Percentiles rank a stretch among this genome's conserved stretches.
These are phyloP conservation scores for Stemphylium beticola DNA, from an alignment of 2,329 filamentous ascomycete species.

Conservation along the genomic window DNA sequence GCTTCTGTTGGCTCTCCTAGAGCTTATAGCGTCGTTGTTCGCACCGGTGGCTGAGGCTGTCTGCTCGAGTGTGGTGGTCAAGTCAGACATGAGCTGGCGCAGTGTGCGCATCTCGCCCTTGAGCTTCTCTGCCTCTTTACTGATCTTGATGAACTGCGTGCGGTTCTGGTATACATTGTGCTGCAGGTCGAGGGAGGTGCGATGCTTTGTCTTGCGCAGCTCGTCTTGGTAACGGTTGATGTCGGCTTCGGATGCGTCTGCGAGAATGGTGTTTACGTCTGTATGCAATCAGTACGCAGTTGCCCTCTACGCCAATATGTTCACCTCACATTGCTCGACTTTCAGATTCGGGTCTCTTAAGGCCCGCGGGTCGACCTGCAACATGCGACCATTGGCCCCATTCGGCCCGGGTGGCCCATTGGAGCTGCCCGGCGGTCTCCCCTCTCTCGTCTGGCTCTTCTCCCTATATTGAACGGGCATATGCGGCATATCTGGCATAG, in stretches of 20 bases:
- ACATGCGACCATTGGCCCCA: constrained; percentile 52
- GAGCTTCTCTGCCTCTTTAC: constrained; percentile 97
- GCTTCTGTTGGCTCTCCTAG: constrained; percentile 74
- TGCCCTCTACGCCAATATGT: neutral
- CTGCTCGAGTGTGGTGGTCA: constrained; percentile 64
- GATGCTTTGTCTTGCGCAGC: constrained; percentile 76
- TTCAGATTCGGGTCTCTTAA: constrained; percentile 80
- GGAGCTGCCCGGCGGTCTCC: constrained; percentile 55
- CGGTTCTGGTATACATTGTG: constrained; percentile 97
- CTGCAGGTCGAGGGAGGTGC: constrained; percentile 83
- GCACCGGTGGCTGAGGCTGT: constrained; percentile 51
- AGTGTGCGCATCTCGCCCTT: constrained; percentile 95
- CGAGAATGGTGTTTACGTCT: constrained; percentile 73
- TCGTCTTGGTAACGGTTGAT: constrained; percentile 81
- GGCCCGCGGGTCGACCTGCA: constrained; percentile 76
- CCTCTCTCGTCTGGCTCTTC: constrained; percentile 53
- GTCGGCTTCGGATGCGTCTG: constrained; percentile 86
- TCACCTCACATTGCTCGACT: constrained; percentile 75
- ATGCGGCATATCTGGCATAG: constrained; percentile 68
- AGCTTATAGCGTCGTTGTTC: constrained; percentile 47
- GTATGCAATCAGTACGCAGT: constrained; percentile 11
- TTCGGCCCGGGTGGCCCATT: constrained; percentile 39
- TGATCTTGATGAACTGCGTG: constrained; percentile 98
- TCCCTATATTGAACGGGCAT: constrained; percentile 66
- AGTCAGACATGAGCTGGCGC: constrained; percentile 87